A percentile compares a stretch with the other conserved stretches of the same genome.
Evolutionary conservation across 208 protist species (phyloP).

Genomic region (Crithidia acanthocephali): DNA sequence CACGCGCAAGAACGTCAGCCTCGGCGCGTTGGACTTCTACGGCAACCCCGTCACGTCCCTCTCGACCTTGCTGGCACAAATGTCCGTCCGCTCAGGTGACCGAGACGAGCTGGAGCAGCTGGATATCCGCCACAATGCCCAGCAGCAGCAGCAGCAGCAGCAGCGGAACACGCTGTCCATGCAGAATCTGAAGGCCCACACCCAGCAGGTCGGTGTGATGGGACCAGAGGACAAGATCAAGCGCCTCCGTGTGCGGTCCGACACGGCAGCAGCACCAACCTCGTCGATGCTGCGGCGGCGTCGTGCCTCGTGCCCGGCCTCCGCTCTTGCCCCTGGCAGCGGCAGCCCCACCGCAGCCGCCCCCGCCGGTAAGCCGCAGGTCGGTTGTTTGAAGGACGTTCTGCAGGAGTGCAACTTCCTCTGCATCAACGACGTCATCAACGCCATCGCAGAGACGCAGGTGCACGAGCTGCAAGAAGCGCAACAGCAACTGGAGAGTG

Average conservation of each 20-base stretch:
- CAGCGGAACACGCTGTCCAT: conserved; percentile 32
- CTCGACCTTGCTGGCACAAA: conserved; percentile 34
- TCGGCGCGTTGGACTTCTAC: conserved; percentile 30
- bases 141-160: conserved; percentile 16
- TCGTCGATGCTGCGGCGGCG: conserved; percentile 12
- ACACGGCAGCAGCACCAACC: conserved; percentile 1
- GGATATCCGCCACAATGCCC: conserved; percentile 11
- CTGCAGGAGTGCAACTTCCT: conserved; percentile 51
- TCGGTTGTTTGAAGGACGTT: conserved; percentile 40
- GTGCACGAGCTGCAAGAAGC: conserved; percentile 39
- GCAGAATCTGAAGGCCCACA: conserved; percentile 41
- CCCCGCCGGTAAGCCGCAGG: conserved; percentile 16
- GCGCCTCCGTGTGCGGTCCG: conserved; percentile 20
- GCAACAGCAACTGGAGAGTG: conserved; percentile 24
- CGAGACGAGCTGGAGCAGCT: conserved; percentile 26
- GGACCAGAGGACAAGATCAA: conserved; percentile 36
- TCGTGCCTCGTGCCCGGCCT: conserved; percentile 9
- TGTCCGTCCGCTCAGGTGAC: conserved; percentile 28
- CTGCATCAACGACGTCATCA: conserved; percentile 46
- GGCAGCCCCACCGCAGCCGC: neutral
- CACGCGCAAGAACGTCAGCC: conserved; percentile 38
- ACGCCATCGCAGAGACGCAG: conserved; percentile 34
- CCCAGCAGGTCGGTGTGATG: conserved; percentile 35
- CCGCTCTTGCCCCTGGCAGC: neutral
- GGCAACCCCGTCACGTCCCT: conserved; percentile 39